phyloP scores from a whole-genome alignment of 2,329 filamentous ascomycete species.

The Hysterium pulicare region DNA sequence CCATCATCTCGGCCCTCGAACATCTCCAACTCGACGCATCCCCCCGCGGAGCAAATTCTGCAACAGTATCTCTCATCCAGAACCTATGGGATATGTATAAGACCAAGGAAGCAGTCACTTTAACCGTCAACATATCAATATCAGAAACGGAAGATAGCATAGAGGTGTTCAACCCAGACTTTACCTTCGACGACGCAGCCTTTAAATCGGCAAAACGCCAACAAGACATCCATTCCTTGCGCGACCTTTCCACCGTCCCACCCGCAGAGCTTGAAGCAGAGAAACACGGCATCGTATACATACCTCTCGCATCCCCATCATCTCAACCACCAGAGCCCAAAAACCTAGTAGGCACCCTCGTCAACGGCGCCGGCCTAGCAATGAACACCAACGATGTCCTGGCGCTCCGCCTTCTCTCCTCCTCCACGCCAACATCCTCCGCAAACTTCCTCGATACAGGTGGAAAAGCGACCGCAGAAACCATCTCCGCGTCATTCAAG shows the following conservation, averaged over 20 bases:
- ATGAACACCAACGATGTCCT: constrained; percentile 90
- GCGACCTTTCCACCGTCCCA: constrained; percentile 52
- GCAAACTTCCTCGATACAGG: constrained; percentile 89
- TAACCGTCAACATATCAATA: constrained; percentile 52
- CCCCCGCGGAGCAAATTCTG: constrained; percentile 41
- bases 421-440: constrained; percentile 57
- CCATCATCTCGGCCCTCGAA: constrained; percentile 43
- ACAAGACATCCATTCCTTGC: constrained; percentile 56
- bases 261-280: constrained; percentile 61
- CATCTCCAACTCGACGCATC: constrained; percentile 54
- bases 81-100: constrained; percentile 59
- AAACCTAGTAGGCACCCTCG: constrained; percentile 72
- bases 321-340: constrained; percentile 14
- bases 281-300: constrained; percentile 73
- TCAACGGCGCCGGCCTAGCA: constrained; percentile 84
- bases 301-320: constrained; percentile 49
- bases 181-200: constrained; percentile 69
- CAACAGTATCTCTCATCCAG: constrained; percentile 50
- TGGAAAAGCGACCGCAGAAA: constrained; percentile 79
- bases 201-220: constrained; percentile 62
- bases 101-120: constrained; percentile 62
- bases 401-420: constrained; percentile 51
- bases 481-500: constrained; percentile 73
- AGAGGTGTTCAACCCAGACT: constrained; percentile 52
- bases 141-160: constrained; percentile 39